Conservation (phyloP, 495 filamentous ascomycete species). For the Xylaria curta region DNA sequence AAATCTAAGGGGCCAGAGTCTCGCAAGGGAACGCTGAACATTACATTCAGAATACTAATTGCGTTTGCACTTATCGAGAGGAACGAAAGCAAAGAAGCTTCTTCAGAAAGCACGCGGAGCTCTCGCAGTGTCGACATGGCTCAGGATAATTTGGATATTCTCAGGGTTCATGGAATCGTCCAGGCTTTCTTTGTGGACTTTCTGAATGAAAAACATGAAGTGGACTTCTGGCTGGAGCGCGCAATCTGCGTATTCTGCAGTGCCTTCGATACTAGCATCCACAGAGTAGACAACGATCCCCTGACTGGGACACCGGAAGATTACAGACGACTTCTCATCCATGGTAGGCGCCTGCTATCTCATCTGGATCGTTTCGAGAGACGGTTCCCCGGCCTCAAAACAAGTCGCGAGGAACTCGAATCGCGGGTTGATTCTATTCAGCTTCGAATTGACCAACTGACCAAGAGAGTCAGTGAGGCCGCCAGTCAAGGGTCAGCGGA, state of each 20-base stretch:
- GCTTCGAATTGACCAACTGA: constrained; percentile 62
- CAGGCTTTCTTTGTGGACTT: constrained; percentile 80
- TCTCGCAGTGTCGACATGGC: constrained; percentile 48
- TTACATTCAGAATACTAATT: constrained; percentile 70
- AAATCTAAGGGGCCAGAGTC: constrained; percentile 60
- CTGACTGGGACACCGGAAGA: constrained; percentile 71
- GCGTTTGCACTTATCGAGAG: constrained; percentile 74
- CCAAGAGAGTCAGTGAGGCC: constrained; percentile 55
- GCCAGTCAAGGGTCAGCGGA: constrained; percentile 50
- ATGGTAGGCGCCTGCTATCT: constrained; percentile 63
- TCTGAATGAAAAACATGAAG: constrained; percentile 62
- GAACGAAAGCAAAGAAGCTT: constrained; percentile 58
- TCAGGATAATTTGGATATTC: constrained; percentile 67
- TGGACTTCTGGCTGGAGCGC: constrained; percentile 68
- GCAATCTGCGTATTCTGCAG: constrained; percentile 65
- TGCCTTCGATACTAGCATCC: constrained; percentile 67
- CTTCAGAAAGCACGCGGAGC: constrained; percentile 48
- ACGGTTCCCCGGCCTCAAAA: constrained; percentile 42
- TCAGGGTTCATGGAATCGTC: constrained; percentile 79
- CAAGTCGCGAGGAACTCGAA: constrained; percentile 54
- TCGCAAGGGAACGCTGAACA: constrained; percentile 59
- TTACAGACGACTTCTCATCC: constrained; percentile 72
- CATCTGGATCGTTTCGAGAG: constrained; percentile 55
- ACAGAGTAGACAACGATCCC: constrained; percentile 60
- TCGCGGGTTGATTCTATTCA: constrained; percentile 59